phyloP scores from a whole-genome alignment of 208 protist species.

The Borovskyia barvae region DNA sequence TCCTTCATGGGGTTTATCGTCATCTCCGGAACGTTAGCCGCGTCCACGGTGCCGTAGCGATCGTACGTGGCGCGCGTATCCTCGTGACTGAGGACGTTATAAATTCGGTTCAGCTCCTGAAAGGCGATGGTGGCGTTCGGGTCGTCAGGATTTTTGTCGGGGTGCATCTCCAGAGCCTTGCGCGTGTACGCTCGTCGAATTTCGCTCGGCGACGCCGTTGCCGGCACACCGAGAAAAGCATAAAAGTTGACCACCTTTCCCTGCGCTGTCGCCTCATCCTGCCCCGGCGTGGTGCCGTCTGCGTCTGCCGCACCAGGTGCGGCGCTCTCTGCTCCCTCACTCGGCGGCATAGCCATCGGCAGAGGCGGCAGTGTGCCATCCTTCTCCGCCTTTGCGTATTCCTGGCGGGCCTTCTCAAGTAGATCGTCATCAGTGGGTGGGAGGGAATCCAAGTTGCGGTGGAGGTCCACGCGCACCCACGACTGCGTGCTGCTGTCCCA shows the following conservation, averaged over 20 bases:
- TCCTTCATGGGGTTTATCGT: constrained; percentile 37
- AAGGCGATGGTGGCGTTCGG: constrained; percentile 43
- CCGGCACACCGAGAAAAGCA: constrained; percentile 38
- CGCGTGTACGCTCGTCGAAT: constrained; percentile 59
- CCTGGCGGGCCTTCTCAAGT: constrained; percentile 23
- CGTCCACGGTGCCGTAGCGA: constrained; percentile 23
- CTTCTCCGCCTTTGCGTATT: constrained; percentile 12
- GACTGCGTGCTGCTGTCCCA: constrained; percentile 46
- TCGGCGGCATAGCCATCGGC: neutral
- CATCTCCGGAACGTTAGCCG: constrained; percentile 9
- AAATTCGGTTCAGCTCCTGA: constrained; percentile 58
- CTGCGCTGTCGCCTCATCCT: neutral
- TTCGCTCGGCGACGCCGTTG: constrained; percentile 39
- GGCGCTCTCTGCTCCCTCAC: neutral
- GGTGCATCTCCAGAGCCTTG: constrained; percentile 62
- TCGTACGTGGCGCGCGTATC: constrained; percentile 55
- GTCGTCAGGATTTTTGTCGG: constrained; percentile 67
- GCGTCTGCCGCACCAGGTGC: neutral
- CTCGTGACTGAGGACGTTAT: constrained; percentile 65
- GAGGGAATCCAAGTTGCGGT: constrained; percentile 24
- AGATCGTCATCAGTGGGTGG: constrained; percentile 52
- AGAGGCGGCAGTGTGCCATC: neutral
- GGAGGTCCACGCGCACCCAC: constrained; percentile 52
- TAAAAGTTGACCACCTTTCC: constrained; percentile 40
- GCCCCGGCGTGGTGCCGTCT: neutral